Evolutionary conservation across 306 rosid genomes (phyloP).

Genomic region (Medicago truncatula): DNA sequence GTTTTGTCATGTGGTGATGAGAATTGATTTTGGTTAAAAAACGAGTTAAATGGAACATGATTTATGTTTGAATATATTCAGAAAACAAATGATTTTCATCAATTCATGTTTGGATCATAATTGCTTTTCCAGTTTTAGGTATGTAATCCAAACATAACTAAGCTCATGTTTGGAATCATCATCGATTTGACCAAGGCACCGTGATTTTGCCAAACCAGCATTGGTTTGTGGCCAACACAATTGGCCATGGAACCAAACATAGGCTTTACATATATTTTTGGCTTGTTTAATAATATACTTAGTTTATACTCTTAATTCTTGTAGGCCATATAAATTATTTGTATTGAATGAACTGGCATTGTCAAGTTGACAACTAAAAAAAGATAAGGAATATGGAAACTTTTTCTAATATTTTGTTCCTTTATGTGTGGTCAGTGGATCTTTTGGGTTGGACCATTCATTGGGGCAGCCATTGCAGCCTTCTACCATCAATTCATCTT

Average conservation of each 20-base stretch:
- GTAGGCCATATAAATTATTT: not conserved
- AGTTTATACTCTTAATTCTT: not conserved
- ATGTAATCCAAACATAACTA: too few species aligned
- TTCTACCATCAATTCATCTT: conserved; percentile 95
- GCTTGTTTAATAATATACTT: not conserved
- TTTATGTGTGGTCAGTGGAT: conserved; percentile 71
- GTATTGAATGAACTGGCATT: not conserved
- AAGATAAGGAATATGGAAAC: not conserved
- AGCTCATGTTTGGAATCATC: too few species aligned
- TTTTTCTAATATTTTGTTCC: conserved; percentile 36
- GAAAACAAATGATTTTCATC: too few species aligned
- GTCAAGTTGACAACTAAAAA: not conserved
- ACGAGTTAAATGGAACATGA: too few species aligned
- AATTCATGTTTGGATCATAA: too few species aligned
- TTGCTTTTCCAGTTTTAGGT: too few species aligned
- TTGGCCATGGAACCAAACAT: not conserved
- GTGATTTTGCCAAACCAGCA: not conserved
- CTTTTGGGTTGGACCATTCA: conserved; percentile 94
- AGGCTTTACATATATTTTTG: not conserved
- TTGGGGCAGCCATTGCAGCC: conserved; percentile 93
- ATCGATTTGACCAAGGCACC: not conserved
- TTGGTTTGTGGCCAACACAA: not conserved
- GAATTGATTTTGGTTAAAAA: too few species aligned
- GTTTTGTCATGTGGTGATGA: too few species aligned
- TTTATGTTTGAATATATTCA: too few species aligned